Conservation (phyloP, 1,139 yeast genomes). For the Yamadazyma blattariae region DNA sequence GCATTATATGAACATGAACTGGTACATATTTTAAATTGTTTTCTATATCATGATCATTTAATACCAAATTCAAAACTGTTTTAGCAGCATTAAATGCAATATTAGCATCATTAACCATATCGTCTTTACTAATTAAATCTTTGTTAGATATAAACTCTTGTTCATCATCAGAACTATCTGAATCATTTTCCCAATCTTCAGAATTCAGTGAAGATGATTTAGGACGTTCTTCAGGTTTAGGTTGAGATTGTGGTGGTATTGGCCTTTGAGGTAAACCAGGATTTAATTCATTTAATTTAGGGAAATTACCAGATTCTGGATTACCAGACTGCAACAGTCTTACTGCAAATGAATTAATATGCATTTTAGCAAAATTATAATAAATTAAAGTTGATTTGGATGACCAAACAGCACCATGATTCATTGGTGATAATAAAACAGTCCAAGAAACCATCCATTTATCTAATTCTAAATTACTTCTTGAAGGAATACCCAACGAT, state of each 20-base stretch:
- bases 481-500: constrained; percentile 65
- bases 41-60: constrained; percentile 58
- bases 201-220: neutral
- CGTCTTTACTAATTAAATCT: constrained; percentile 35
- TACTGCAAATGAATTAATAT: constrained; percentile 58
- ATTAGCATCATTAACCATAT: constrained; percentile 34
- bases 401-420: constrained; percentile 64
- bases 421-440: constrained; percentile 59
- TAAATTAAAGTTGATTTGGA: constrained; percentile 68
- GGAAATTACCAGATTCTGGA: constrained; percentile 28
- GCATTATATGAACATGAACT: constrained; percentile 68
- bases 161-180: constrained; percentile 20
- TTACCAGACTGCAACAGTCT: constrained; percentile 41
- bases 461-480: constrained; percentile 63
- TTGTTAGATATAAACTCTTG: constrained; percentile 37
- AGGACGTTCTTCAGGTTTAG: neutral
- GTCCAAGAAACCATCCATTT: constrained; percentile 86
- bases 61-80: constrained; percentile 57
- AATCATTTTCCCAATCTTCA: constrained; percentile 26
- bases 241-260: constrained; percentile 1
- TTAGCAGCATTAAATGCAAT: constrained; percentile 64
- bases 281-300: constrained; percentile 30
- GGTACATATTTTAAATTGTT: constrained; percentile 63
- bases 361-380: constrained; percentile 75
- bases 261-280: constrained; percentile 4